These are phyloP conservation scores for Skeletonema grethae DNA, from an alignment of 108 stramenopile genomes.

Conservation along the genomic window DNA sequence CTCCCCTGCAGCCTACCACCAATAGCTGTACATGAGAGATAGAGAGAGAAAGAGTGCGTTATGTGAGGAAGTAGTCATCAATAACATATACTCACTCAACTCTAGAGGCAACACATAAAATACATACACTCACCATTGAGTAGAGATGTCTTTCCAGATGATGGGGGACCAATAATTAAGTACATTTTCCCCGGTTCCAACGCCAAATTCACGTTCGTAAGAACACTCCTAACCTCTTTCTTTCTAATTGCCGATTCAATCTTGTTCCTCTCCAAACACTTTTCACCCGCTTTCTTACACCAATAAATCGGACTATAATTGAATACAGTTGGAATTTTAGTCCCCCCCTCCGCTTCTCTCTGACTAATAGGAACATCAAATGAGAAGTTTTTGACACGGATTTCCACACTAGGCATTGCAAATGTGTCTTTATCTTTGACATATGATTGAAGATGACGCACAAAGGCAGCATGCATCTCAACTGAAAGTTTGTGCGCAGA, in stretches of 20 bases:
- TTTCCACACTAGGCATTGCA: slow-evolving; percentile 13
- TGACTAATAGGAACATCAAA: slow-evolving; percentile 13
- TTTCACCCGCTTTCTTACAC: slow-evolving; percentile 10
- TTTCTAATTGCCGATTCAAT: background rate
- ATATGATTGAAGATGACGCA: slow-evolving; percentile 2
- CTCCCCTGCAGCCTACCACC: slow-evolving; percentile 26
- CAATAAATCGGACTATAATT: slow-evolving; percentile 3
- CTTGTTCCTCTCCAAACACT: background rate
- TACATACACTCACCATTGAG: background rate
- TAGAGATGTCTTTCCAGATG: slow-evolving; percentile 31
- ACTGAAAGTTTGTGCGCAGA: background rate
- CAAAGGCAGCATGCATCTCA: slow-evolving; percentile 3
- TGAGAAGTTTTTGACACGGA: slow-evolving; percentile 25
- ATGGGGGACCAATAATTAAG: slow-evolving; percentile 43
- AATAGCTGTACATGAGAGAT: slow-evolving; percentile 12
- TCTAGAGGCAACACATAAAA: background rate
- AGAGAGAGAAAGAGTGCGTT: background rate
- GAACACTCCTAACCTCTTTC: slow-evolving; percentile 10
- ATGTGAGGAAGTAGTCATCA: background rate
- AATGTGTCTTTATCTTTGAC: background rate
- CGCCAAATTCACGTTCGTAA: slow-evolving; percentile 34
- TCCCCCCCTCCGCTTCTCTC: background rate
- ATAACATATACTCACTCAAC: background rate
- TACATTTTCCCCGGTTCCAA: slow-evolving; percentile 51
- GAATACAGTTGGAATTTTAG: slow-evolving; percentile 12